phyloP scores from a whole-genome alignment of 768 basidiomycete species.

The Russula sp. region DNA sequence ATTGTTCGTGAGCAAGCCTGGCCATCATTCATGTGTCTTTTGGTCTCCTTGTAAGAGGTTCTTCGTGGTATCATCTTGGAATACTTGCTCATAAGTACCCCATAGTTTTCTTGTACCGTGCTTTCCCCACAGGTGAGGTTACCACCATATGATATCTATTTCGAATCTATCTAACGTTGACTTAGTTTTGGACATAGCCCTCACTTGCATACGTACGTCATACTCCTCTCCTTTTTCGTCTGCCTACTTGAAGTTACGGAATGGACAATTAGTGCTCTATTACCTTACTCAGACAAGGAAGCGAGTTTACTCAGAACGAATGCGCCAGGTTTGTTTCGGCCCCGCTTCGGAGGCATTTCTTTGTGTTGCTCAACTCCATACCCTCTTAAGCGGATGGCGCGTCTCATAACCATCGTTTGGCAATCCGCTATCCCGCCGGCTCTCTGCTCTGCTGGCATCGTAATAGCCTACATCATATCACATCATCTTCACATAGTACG shows the following conservation, averaged over 20 bases:
- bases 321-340: background rate
- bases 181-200: background rate
- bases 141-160: background rate
- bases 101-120: background rate
- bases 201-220: background rate
- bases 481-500: background rate
- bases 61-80: background rate
- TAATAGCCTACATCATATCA: background rate
- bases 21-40: background rate
- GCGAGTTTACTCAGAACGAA: background rate
- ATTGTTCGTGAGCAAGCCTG: background rate
- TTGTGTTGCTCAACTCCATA: background rate
- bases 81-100: background rate
- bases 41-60: background rate
- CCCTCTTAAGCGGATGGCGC: background rate
- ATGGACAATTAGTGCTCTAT: background rate
- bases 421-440: slow-evolving; percentile 10
- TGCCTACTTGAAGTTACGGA: background rate
- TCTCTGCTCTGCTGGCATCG: background rate
- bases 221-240: background rate
- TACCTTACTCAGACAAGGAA: background rate
- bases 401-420: background rate
- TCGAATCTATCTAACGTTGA: background rate
- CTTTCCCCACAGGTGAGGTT: background rate
- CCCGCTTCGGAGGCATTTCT: too few species aligned